A percentile compares a stretch with the other conserved stretches of the same genome.
These are phyloP conservation scores for Mycena sanguinolenta DNA, from an alignment of 768 basidiomycete genomes.

Conservation along the genomic window DNA sequence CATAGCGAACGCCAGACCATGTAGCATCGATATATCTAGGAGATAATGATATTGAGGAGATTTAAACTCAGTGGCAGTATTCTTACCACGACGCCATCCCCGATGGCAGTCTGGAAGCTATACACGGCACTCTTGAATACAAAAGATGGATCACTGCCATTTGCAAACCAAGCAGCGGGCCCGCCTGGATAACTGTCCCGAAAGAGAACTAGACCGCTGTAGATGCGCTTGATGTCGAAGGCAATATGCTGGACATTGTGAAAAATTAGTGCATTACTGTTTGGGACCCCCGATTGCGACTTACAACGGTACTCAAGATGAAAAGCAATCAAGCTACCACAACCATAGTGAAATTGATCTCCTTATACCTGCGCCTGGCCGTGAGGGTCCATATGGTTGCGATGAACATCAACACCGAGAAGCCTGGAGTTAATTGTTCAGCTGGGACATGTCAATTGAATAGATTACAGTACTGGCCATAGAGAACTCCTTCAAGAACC, in stretches of 20 bases:
- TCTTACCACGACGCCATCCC: conserved; percentile 30
- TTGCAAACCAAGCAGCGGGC: conserved; percentile 42
- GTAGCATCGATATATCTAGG: conserved; percentile 39
- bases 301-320: conserved; percentile 46
- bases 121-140: conserved; percentile 36
- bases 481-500: conserved; percentile 12
- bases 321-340: conserved; percentile 42
- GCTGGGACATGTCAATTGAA: background rate
- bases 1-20: conserved; percentile 47
- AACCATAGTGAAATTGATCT: conserved; percentile 40
- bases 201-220: conserved; percentile 42
- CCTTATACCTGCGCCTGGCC: background rate
- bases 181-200: conserved; percentile 37
- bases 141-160: conserved; percentile 44
- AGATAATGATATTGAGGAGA: background rate
- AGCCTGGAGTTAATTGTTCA: conserved; percentile 39
- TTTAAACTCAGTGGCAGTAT: background rate
- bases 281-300: background rate
- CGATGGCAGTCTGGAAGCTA: conserved; percentile 17
- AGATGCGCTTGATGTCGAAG: conserved; percentile 40
- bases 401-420: conserved; percentile 52
- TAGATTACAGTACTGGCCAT: background rate
- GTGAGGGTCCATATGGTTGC: conserved; percentile 44
- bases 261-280: background rate
- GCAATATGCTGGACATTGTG: conserved; percentile 43